These are phyloP conservation scores for Diplodia scrobiculata DNA, from an alignment of 2,329 filamentous ascomycete species.

Conservation along the genomic window DNA sequence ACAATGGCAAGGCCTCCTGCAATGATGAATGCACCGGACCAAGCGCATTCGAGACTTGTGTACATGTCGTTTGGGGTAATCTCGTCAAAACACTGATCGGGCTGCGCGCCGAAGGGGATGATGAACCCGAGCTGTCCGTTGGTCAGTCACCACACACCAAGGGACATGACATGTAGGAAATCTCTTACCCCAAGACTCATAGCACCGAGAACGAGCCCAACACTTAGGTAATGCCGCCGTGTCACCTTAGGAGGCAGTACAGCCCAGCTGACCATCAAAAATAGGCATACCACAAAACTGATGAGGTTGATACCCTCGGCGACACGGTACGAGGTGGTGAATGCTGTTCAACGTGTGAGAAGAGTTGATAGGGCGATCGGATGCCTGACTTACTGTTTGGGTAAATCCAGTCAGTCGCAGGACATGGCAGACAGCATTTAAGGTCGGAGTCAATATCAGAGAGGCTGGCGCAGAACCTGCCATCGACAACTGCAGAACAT, in stretches of 20 bases:
- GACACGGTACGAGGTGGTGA: constrained; percentile 60
- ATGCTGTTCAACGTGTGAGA: constrained; percentile 44
- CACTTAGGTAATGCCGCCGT: constrained; percentile 86
- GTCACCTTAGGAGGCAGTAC: constrained; percentile 85
- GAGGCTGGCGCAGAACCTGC: constrained; percentile 60
- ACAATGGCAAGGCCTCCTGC: constrained; percentile 81
- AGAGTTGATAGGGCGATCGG: neutral
- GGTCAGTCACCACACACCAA: constrained; percentile 28
- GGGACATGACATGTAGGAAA: neutral
- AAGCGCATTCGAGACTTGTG: constrained; percentile 76
- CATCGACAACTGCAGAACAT: constrained; percentile 52
- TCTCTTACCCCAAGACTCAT: constrained; percentile 73
- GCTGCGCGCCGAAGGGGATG: constrained; percentile 76
- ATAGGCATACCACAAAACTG: constrained; percentile 70
- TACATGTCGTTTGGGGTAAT: constrained; percentile 96
- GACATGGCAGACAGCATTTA: constrained; percentile 87
- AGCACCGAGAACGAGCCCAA: constrained; percentile 77
- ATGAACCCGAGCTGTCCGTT: constrained; percentile 80
- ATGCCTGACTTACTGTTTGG: constrained; percentile 52
- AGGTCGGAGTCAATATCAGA: constrained; percentile 50
- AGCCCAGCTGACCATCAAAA: constrained; percentile 77
- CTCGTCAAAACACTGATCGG: constrained; percentile 79
- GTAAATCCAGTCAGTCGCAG: constrained; percentile 76
- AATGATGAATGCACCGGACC: constrained; percentile 82
- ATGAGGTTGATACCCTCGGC: constrained; percentile 84